These are phyloP conservation scores for Suillus ampliporus DNA, from an alignment of 768 basidiomycete species.

Conservation along the genomic window DNA sequence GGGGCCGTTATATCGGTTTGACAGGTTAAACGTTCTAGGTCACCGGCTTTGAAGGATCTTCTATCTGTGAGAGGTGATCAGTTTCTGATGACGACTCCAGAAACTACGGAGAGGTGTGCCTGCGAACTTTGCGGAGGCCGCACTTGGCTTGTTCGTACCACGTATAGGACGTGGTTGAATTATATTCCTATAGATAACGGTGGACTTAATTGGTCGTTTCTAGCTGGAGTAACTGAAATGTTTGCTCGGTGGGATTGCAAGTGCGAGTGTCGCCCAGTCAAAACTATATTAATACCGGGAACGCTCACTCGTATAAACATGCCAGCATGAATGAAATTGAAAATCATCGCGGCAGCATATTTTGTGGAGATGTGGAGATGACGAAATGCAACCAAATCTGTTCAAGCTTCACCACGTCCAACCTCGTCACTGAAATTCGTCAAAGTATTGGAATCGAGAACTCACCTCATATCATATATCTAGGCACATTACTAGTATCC, in stretches of 20 bases:
- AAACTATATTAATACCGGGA: too few species aligned
- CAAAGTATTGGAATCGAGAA: neutral
- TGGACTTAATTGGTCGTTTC: too few species aligned
- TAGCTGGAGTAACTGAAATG: neutral
- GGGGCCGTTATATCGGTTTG: neutral
- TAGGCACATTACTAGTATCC: neutral
- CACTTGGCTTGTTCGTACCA: neutral
- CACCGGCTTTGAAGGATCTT: neutral
- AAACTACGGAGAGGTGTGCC: neutral
- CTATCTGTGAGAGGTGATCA: neutral
- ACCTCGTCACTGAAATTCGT: neutral
- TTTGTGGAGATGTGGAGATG: constrained; percentile 4
- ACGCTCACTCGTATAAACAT: too few species aligned
- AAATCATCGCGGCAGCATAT: neutral
- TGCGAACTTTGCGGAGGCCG: neutral
- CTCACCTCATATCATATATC: neutral
- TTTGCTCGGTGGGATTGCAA: neutral
- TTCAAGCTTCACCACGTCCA: neutral
- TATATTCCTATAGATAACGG: neutral
- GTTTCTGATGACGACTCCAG: neutral
- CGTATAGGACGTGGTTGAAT: neutral
- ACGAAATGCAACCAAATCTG: neutral
- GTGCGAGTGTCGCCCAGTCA: too few species aligned
- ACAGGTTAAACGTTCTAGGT: too few species aligned
- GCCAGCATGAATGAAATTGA: too few species aligned